These are phyloP conservation scores for Deinandra increscens DNA, from an alignment of 129 eudicot genomes.

Conservation along the genomic window DNA sequence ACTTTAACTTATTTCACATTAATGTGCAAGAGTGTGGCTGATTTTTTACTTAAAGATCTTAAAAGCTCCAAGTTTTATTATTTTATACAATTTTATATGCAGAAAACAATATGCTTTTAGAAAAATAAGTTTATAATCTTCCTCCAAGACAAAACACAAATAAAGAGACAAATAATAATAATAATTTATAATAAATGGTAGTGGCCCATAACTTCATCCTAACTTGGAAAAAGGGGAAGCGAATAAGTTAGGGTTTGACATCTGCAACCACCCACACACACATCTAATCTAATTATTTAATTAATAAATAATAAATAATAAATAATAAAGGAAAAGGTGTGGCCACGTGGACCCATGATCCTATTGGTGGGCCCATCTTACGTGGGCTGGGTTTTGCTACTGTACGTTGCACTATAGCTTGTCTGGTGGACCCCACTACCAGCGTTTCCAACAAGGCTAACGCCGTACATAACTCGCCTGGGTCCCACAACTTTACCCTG, in stretches of 20 bases:
- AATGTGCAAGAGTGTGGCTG: background rate
- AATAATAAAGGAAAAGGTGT: constrained; percentile 6
- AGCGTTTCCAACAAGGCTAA: constrained; percentile 38
- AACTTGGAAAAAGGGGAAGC: constrained; percentile 27
- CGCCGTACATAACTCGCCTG: constrained; percentile 26
- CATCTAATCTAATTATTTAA: too few species aligned
- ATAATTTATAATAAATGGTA: background rate
- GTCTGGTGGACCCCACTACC: constrained; percentile 32
- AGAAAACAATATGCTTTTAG: too few species aligned
- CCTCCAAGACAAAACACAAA: background rate
- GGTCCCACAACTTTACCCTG: constrained; percentile 19
- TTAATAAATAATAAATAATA: too few species aligned
- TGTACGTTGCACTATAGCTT: constrained; percentile 32
- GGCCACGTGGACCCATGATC: constrained; percentile 29
- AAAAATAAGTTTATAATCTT: too few species aligned
- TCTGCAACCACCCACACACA: too few species aligned
- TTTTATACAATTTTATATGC: too few species aligned
- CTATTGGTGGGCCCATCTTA: constrained; percentile 3
- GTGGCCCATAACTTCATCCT: constrained; percentile 17
- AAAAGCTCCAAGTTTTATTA: background rate
- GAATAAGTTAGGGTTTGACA: constrained; percentile 39
- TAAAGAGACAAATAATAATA: constrained; percentile 17
- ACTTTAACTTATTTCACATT: background rate
- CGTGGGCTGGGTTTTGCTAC: constrained; percentile 19
- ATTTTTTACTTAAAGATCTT: background rate